Conservation (phyloP, 306 rosid genomes). For the Prunus persica region Prunus_persica_NCBIv2 NC_034015.1:14065001-14065500, state of each 20-base stretch:
- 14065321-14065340: not conserved
- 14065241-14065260: not conserved
- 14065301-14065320: not conserved
- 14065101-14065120: slow-evolving; percentile 40
- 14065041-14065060: slow-evolving; percentile 62
- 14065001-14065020: slow-evolving; percentile 12
- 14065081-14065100: slow-evolving; percentile 18
- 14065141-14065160: slow-evolving; percentile 32
- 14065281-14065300: not conserved
- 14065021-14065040: slow-evolving; percentile 79
- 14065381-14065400: not conserved
- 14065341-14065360: not conserved
- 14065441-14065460: not conserved
- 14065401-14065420: too few relatives aligned
- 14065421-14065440: not conserved
- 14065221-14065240: not conserved
- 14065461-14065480: not conserved
- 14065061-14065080: slow-evolving; percentile 21
- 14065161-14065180: slow-evolving; percentile 46
- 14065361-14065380: not conserved
- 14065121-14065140: slow-evolving; percentile 29
- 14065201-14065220: slow-evolving; percentile 2
- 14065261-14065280: not conserved
- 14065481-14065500: not conserved
- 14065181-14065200: slow-evolving; percentile 10